Percentiles rank a stretch among this genome's conserved stretches.
Conservation (phyloP, 139 green algal genomes). For the Deuterostichococcus epilithicus region DNA sequence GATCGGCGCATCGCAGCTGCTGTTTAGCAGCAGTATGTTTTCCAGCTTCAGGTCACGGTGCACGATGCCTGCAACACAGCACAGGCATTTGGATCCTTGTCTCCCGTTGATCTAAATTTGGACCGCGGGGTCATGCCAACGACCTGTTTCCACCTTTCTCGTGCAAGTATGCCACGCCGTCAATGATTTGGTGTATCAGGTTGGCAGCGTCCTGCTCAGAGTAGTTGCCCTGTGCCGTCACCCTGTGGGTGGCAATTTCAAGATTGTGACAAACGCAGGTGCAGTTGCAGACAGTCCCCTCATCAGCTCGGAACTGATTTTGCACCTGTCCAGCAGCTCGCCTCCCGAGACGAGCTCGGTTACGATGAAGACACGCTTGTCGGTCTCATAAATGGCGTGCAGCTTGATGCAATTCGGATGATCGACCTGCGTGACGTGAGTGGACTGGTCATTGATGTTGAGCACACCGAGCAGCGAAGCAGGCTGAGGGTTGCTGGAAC, state of each 20-base stretch:
- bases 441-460: neutral
- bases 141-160: slow-evolving; percentile 35
- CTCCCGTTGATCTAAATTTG: no score
- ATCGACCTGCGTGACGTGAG: slow-evolving; percentile 12
- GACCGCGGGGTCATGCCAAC: neutral
- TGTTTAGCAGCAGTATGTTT: slow-evolving; percentile 79
- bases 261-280: neutral
- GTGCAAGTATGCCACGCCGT: slow-evolving; percentile 72
- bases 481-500: no score
- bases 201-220: slow-evolving; percentile 59
- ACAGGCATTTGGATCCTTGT: neutral
- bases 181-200: slow-evolving; percentile 64
- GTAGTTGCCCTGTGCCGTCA: slow-evolving; percentile 56
- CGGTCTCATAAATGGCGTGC: slow-evolving; percentile 70
- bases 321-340: slow-evolving; percentile 73
- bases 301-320: neutral
- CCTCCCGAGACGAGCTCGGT: slow-evolving; percentile 76
- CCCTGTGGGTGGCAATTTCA: slow-evolving; percentile 27
- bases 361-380: slow-evolving; percentile 72
- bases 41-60: slow-evolving; percentile 84
- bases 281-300: neutral
- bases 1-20: slow-evolving; percentile 53
- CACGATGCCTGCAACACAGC: slow-evolving; percentile 54
- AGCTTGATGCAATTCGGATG: slow-evolving; percentile 76
- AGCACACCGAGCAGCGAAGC: neutral